phyloP scores from a whole-genome alignment of 495 filamentous ascomycete species.

The Bombardia bombarda region DNA sequence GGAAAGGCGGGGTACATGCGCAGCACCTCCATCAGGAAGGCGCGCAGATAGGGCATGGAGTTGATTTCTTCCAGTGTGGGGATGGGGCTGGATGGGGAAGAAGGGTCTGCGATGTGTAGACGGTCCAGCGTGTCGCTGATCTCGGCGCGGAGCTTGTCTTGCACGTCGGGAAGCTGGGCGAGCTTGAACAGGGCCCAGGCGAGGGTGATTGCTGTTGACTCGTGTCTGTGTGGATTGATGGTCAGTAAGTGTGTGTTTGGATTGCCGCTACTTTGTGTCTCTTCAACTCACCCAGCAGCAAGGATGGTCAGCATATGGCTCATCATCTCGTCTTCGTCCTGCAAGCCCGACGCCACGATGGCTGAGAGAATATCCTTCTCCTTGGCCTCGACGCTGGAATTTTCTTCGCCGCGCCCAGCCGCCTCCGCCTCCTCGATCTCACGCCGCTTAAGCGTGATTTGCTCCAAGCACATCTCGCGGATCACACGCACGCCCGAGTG shows the following conservation, averaged over 20 bases:
- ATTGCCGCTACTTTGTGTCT: no score
- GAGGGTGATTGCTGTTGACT: neutral
- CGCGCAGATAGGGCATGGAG: neutral
- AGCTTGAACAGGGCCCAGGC: neutral
- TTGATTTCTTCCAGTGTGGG: conserved; percentile 1
- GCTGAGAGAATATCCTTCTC: conserved; percentile 1
- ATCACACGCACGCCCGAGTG: neutral
- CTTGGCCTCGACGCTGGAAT: neutral
- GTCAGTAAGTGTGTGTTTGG: no score
- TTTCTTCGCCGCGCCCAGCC: no score
- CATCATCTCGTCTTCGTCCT: neutral
- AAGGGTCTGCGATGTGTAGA: neutral
- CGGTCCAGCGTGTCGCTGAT: neutral
- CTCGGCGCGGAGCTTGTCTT: neutral
- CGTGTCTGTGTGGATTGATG: neutral
- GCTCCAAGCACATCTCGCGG: neutral
- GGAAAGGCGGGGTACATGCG: neutral
- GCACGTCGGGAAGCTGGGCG: neutral
- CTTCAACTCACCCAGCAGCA: neutral
- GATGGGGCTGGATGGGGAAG: neutral
- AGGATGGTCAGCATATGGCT: neutral
- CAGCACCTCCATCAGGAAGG: conserved; percentile 2
- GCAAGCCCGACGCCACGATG: neutral
- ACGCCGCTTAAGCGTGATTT: neutral
- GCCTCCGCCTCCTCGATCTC: conserved; percentile 2